Base-by-base conservation (phyloP, 805 yeast species). In the Candida endomychidarum region DNA sequence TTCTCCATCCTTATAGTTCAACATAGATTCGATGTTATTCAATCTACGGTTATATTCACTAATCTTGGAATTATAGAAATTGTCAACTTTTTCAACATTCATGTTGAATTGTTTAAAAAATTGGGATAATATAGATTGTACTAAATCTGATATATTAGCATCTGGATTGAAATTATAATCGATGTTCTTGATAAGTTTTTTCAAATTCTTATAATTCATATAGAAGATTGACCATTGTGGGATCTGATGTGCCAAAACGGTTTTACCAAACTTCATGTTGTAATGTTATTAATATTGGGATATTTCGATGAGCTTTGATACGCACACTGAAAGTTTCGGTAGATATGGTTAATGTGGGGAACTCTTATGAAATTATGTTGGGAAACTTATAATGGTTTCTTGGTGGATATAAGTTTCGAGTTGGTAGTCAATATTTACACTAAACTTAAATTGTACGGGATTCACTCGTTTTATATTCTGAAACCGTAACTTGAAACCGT, bases 171-270 rank as follows among this genome's bases (percentile, higher is more conserved):
- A 45, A 27, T 67, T 67, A 3, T 48, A 48, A 22, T 72, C 75
- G 17, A 86, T 76, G 29, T 71, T 74, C 58, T 86, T 86, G 63
- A 91, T 86, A 52, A 79, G 77, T 54, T 84, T 81, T 67, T 91
- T 91, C 50, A 91, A 71, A 35, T 75, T 78, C 60, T 89, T 91
- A 64, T 91, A 91, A 64, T 87, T 85, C 72, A 91, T 77, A 56
- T 91, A 91, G 53, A 75, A 75, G 42, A 78, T 76, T 36, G 80
- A 72, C 98, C 98, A 91, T 63, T 89, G 96, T 3, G 97, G 97
- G 42, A 90, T 88, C 69, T 89, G 96, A 63, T 91, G 95, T 34
- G 85, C 72, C 22, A 80, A 65, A 49, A 86, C 61, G 3, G 87
- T 83, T 60, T 86, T 86, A 19, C 91, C 95, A 58, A 86, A 86